Base-by-base conservation (phyloP, 2,329 filamentous ascomycete species). In the Verticillium longisporum region DNA sequence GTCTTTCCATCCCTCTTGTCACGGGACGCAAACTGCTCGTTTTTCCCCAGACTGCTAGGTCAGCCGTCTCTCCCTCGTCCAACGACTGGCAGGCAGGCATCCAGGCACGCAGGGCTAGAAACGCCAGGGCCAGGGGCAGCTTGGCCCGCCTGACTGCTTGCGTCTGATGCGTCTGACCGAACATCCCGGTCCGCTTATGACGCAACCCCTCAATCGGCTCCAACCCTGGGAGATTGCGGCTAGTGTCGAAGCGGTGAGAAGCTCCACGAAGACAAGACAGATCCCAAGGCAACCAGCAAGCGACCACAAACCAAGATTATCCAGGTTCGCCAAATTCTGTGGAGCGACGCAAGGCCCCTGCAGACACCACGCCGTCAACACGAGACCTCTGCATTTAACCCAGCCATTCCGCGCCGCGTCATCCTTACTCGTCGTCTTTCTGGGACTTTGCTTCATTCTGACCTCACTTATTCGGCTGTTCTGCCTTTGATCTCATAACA, bases 161-260 rank as follows among this genome's bases (percentile, higher is more conserved):
- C 45, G 45, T 21, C 45, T 50, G 45, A 50, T 58, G 41, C 56
- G 56, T 58, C 56, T 58, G 21, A 58, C 56, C 56, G 56, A 31
- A 31, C 56, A 58, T 58, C 45, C 56, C 56, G 56, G 56, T 31
- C 21, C 31, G 37, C 21, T 33, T 50, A 58, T 58, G 56, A 58
- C 56, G 56, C 56, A 58, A 58, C 37, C 21, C 56, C 36, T 18
- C 31, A 58, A 36, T 34, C 55, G 32, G 32, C 55, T 21, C 55
- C 55, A 56, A 56, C 33, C 31, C 33, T 56, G 55, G 55, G 33
- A 55, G 26, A 34, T 32, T 32, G 26, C 54, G 34, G 55, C 55
- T 56, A 56, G 55, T 36, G 33, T 56, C 55, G 55, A 56, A 56
- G 55, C 55, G n/a, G 31, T 36, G 31, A 56, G 45, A 50, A 50